These are phyloP conservation scores for Phalaenopsis equestris DNA, from an alignment of 106 monocot species.

Conservation along the genomic window DNA sequence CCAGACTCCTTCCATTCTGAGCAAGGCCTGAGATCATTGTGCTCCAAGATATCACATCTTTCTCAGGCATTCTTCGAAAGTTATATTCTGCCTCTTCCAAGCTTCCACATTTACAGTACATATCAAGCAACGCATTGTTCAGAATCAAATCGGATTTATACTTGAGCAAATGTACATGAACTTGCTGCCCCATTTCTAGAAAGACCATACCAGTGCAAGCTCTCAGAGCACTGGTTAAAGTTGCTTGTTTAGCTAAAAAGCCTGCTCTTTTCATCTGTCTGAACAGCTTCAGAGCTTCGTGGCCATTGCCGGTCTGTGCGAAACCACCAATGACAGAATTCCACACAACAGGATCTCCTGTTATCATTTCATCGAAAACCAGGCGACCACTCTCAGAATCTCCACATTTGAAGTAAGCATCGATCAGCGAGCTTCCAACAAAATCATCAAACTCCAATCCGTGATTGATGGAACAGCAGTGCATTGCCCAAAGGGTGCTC, in stretches of 20 bases:
- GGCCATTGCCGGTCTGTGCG: constrained; percentile 49
- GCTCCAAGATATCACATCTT: constrained; percentile 79
- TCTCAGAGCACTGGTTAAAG: constrained; percentile 60
- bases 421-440: constrained; percentile 63
- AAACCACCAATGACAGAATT: constrained; percentile 77
- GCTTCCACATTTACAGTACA: constrained; percentile 83
- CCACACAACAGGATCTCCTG: constrained; percentile 62
- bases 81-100: constrained; percentile 35
- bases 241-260: constrained; percentile 45
- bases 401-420: constrained; percentile 47
- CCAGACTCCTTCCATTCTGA: constrained; percentile 51
- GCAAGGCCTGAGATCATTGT: constrained; percentile 74
- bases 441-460: constrained; percentile 71
- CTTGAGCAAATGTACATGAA: constrained; percentile 63
- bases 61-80: constrained; percentile 40
- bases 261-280: constrained; percentile 53
- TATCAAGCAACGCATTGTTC: constrained; percentile 55
- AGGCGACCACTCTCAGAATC: constrained; percentile 39
- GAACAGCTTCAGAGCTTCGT: constrained; percentile 39
- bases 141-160: constrained; percentile 52
- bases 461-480: constrained; percentile 43
- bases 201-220: constrained; percentile 59
- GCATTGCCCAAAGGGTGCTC: constrained; percentile 25
- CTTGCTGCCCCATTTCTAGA: constrained; percentile 60
- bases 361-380: constrained; percentile 52